Percentiles rank a stretch among this genome's conserved stretches.
phyloP scores from a whole-genome alignment of 2,329 filamentous ascomycete species.

The Talaromyces marneffei region DNA sequence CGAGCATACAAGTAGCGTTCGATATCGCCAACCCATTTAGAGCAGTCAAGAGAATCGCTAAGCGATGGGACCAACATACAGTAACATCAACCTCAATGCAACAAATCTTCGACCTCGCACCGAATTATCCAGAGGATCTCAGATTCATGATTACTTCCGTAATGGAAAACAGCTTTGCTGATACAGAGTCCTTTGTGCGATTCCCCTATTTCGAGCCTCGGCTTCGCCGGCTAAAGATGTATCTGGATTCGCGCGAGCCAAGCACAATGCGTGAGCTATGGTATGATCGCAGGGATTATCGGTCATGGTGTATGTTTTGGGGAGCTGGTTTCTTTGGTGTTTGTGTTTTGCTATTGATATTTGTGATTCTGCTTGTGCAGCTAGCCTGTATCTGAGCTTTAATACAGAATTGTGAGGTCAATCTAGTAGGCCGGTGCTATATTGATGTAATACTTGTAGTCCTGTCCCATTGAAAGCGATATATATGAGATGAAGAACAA shows the following conservation, averaged over 20 bases:
- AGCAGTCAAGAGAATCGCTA: background rate
- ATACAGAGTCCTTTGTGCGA: conserved; percentile 5
- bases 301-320: conserved; percentile 11
- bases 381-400: background rate
- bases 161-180: background rate
- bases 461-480: background rate
- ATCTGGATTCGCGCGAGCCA: conserved; percentile 11
- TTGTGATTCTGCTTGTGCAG: background rate
- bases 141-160: conserved; percentile 4
- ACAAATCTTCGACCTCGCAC: background rate
- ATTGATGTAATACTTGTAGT: background rate
- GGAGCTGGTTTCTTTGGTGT: background rate
- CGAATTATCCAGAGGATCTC: conserved; percentile 10
- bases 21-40: background rate
- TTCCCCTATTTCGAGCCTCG: conserved; percentile 10
- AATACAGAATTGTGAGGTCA: background rate
- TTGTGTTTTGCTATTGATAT: background rate
- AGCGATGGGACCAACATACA: background rate
- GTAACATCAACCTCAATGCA: conserved; percentile 5
- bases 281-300: conserved; percentile 12
- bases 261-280: conserved; percentile 2
- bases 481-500: background rate
- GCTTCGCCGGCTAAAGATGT: conserved; percentile 8
- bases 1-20: background rate
- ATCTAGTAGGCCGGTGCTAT: background rate